Evolutionary conservation across 495 filamentous ascomycete species (phyloP), one percentile per base, ranked within the genome.

Genomic region (Massariosphaeria phaeospora): DNA sequence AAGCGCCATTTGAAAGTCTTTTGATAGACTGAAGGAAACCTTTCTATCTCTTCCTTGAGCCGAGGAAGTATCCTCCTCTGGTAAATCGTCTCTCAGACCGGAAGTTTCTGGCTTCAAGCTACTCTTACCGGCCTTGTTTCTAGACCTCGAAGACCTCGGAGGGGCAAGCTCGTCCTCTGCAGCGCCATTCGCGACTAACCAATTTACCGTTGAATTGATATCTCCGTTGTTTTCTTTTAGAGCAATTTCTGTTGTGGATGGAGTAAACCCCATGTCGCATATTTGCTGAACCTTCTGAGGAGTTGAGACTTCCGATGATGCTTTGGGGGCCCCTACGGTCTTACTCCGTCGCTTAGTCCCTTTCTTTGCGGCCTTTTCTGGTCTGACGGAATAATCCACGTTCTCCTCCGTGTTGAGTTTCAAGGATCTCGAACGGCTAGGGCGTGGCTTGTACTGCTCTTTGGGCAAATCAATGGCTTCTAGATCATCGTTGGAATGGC

Each of bases 371-470:
- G 59, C 63, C 45, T 62, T 67, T 52, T 71, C 67, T 0, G 68
- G 67, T 29, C 5, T 15, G 9, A 66, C 53, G 15, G 64, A 68
- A 42, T 54, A 68, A 42, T 69, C 64, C 4, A 67, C 42, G 0
- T 44, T 33, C 6, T 53, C 51, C 33, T 68, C 62, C 10, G 41
- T 18, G 11, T 39, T 20, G 20, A 57, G 17, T 13, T 46, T 57
- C 8, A 63, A 55, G n/a, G 69, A 68, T 12, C 67, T 44, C n/a
- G 67, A 68, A 20, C 65, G 59, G 41, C 64, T 68, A 12, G 66
- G 69, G n/a, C 68, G 52, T 23, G 69, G 66, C 48, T 67, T 57
- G 50, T 69, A 72, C 13, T 50, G 39, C 42, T 72, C 68, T 51
- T 59, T 63, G 21, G 63, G 64, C 15, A 68, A 40, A 15, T 59